A percentile compares a stretch with the other conserved stretches of the same genome.
These are phyloP conservation scores for Huiozyma naganishii DNA, from an alignment of 805 yeast species.

Conservation along the genomic window DNA sequence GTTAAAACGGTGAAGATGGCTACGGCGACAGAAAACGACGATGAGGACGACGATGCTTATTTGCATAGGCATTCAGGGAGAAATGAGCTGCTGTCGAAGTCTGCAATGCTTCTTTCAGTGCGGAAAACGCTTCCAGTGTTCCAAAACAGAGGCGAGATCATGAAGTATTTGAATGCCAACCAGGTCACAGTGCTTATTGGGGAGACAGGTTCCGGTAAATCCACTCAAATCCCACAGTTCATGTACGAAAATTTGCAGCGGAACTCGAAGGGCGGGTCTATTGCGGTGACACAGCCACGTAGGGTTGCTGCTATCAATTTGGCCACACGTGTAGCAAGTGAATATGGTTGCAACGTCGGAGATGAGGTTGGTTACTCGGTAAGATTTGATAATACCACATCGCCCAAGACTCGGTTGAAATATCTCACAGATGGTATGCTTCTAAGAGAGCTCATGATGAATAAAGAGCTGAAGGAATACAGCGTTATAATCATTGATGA, in stretches of 20 bases:
- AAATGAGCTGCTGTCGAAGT: no score
- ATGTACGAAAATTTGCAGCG: slow-evolving; percentile 36
- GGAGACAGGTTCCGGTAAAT: slow-evolving; percentile 97
- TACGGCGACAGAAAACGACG: slow-evolving; percentile 18
- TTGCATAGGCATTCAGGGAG: slow-evolving; percentile 4
- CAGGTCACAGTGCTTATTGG: slow-evolving; percentile 80
- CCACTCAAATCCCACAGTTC: slow-evolving; percentile 93
- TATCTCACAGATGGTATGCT: slow-evolving; percentile 97
- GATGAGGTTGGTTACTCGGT: slow-evolving; percentile 86
- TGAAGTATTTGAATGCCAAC: slow-evolving; percentile 41
- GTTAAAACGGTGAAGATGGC: slow-evolving; percentile 28
- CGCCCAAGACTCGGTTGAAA: slow-evolving; percentile 56
- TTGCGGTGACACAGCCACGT: slow-evolving; percentile 95
- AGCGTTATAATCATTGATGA: slow-evolving; percentile 81
- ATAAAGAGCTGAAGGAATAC: slow-evolving; percentile 51
- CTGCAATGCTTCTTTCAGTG: slow-evolving; percentile 13
- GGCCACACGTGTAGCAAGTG: slow-evolving; percentile 88
- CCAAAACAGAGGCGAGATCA: slow-evolving; percentile 53
- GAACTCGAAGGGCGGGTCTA: slow-evolving; percentile 34
- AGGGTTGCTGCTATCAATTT: slow-evolving; percentile 94
- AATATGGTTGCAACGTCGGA: slow-evolving; percentile 68
- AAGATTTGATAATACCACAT: slow-evolving; percentile 67
- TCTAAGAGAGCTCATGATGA: slow-evolving; percentile 78
- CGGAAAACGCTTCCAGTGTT: slow-evolving; percentile 66
- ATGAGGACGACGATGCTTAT: slow-evolving; percentile 5